Evolutionary conservation across 1,139 yeast species (phyloP), one percentile per base, ranked within the genome.

Genomic region (Nakaseomyces sp.): DNA sequence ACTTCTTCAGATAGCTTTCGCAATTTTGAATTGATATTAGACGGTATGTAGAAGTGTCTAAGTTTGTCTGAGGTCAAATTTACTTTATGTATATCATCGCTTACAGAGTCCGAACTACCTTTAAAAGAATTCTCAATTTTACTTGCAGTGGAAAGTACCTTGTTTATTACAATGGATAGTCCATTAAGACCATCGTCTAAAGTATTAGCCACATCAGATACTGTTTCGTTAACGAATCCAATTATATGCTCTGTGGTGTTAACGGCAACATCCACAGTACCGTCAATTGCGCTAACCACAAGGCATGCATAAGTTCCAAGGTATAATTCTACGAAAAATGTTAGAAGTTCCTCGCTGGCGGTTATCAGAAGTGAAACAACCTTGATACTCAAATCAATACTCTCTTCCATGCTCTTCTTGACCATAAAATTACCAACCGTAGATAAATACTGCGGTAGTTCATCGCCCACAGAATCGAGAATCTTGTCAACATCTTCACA

Each of bases 261-360:
- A 1, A 83, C 62, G 0, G 94, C 94, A 35, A 79, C 77, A 50
- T 78, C 79, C 1, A 82, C 81, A 0, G 86, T 73, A 2, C 91
- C 86, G 51, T 77, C 79, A 7, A 88, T 68, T 0, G 89, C 75
- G 5, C 93, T 81, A 0, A 84, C 77, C 6, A 87, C 62, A 19
- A 91, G 67, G 64, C 98, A 91, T 0, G 85, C 79, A 62, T 84
- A 85, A 0, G 97, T 89, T 0, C 96, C 97, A 7, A 88, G 64
- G 43, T 83, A 74, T 50, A 89, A 56, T 36, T 86, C 88, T 15
- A 91, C 64, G 19, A 78, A 69, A 57, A 91, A 88, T 9, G 77
- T 56, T 0, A 85, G 60, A 30, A 88, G 51, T 39, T 73, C 71
- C 52, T 84, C 81, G 12, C 81, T 66, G 0, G 80, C 80, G 0